These are phyloP conservation scores for Penicillium verrucosum DNA, from an alignment of 2,329 filamentous ascomycete genomes.

Conservation along the genomic window DNA sequence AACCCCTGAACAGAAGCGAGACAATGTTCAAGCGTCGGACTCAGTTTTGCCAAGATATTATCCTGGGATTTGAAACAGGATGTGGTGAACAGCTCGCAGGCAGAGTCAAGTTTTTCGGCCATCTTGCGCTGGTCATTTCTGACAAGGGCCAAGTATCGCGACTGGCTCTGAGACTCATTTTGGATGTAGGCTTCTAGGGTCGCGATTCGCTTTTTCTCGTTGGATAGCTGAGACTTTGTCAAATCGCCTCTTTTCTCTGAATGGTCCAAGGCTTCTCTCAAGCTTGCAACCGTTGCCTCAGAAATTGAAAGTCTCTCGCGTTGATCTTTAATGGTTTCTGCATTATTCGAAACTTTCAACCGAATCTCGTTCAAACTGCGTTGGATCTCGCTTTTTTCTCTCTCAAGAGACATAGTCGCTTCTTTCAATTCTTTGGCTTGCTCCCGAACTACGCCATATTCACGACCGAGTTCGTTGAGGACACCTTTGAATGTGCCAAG, in stretches of 20 bases:
- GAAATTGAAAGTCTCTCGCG: conserved; percentile 19
- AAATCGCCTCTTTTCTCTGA: conserved; percentile 21
- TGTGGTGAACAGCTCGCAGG: conserved; percentile 14
- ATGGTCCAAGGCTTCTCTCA: conserved; percentile 27
- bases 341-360: conserved; percentile 16
- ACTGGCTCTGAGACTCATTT: conserved; percentile 22
- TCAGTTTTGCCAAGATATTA: conserved; percentile 13
- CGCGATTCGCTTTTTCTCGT: conserved; percentile 30
- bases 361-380: conserved; percentile 25
- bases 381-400: conserved; percentile 26
- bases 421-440: conserved; percentile 30
- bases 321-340: conserved; percentile 18
- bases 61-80: conserved; percentile 14
- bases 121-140: conserved; percentile 25
- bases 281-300: conserved; percentile 13
- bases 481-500: conserved; percentile 32
- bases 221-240: conserved; percentile 20
- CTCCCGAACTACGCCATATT: conserved; percentile 31
- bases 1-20: conserved; percentile 16
- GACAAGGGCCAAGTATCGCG: conserved; percentile 20
- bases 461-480: conserved; percentile 34
- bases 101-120: conserved; percentile 17
- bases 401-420: conserved; percentile 21
- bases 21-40: conserved; percentile 14
- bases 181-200: conserved; percentile 36